A percentile compares a stretch with the other conserved stretches of the same genome.
Evolutionary conservation across 768 basidiomycete species (phyloP).

Genomic region (Sporobolomyces pararoseus): DNA sequence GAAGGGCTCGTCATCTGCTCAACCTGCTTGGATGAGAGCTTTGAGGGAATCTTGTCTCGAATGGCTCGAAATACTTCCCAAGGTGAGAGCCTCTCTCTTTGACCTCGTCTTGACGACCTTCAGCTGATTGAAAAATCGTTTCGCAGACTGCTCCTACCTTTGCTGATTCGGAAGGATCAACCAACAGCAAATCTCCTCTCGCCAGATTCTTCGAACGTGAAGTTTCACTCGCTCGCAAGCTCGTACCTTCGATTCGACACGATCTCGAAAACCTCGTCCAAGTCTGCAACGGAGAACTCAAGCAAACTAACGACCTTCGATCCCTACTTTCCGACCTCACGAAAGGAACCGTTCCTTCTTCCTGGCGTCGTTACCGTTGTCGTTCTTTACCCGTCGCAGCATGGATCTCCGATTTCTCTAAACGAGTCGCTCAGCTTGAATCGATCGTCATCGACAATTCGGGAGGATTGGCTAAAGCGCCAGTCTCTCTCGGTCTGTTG

Average conservation of each 20-base stretch:
- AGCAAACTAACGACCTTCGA: conserved; percentile 95
- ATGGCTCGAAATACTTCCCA: conserved; percentile 73
- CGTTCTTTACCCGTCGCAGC: conserved; percentile 68
- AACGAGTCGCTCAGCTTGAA: conserved; percentile 78
- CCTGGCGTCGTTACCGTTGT: conserved; percentile 40
- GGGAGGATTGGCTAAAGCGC: conserved; percentile 57
- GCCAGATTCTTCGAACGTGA: conserved; percentile 86
- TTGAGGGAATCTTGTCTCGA: conserved; percentile 75
- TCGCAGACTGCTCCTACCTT: conserved; percentile 50
- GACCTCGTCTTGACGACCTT: no score
- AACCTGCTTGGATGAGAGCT: conserved; percentile 92
- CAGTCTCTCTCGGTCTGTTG: conserved; percentile 83
- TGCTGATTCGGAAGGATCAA: not conserved
- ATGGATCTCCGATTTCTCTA: conserved; percentile 78
- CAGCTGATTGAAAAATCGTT: no score
- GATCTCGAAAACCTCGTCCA: conserved; percentile 77
- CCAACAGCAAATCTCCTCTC: conserved; percentile 71
- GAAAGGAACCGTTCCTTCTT: conserved; percentile 61
- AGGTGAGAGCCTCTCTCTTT: conserved; percentile 54
- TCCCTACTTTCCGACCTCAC: conserved; percentile 81
- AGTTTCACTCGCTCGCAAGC: conserved; percentile 68
- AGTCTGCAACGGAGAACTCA: conserved; percentile 79
- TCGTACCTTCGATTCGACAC: conserved; percentile 71
- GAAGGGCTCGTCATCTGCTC: conserved; percentile 54
- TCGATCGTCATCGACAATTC: conserved; percentile 72